Percentiles rank a stretch among this genome's conserved stretches.
Evolutionary conservation across 108 stramenopile genomes (phyloP).

Genomic region (Conticribra weissflogii): DNA sequence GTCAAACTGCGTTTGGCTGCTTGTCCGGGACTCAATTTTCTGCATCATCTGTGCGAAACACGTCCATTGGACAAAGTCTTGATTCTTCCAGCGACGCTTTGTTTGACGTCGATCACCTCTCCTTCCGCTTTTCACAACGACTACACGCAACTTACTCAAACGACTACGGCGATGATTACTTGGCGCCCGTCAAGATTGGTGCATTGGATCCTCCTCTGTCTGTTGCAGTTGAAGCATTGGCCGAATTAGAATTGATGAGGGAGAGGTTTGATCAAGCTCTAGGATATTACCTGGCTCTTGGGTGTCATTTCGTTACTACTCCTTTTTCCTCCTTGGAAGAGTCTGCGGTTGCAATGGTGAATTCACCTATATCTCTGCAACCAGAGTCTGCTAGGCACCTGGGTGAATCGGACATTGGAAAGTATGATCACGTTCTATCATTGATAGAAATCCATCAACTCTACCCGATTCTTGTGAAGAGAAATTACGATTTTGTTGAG

Average conservation of each 20-base stretch:
- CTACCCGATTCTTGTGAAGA: conserved; percentile 56
- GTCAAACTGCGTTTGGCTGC: conserved; percentile 50
- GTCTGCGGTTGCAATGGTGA: conserved; percentile 51
- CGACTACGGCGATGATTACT: no score
- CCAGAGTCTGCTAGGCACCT: neutral
- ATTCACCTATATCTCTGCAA: conserved; percentile 11
- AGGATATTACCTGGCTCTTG: conserved; percentile 66
- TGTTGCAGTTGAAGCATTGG: conserved; percentile 60
- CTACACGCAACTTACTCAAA: conserved; percentile 16
- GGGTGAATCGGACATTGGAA: conserved; percentile 8
- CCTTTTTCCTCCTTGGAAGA: conserved; percentile 47
- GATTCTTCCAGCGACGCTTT: conserved; percentile 43
- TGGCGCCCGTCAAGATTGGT: no score
- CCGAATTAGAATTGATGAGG: conserved; percentile 75
- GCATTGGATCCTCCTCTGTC: conserved; percentile 22
- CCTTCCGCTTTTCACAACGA: conserved; percentile 12
- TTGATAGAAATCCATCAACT: conserved; percentile 73
- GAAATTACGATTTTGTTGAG: conserved; percentile 49
- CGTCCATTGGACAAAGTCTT: conserved; percentile 32
- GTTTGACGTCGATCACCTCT: conserved; percentile 37
- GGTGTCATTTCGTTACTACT: conserved; percentile 41
- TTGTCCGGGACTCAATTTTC: conserved; percentile 18
- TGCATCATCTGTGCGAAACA: conserved; percentile 1
- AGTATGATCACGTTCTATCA: conserved; percentile 60
- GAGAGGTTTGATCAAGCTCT: conserved; percentile 65